These are phyloP conservation scores for Gleditsia sinensis DNA, from an alignment of 306 rosid species.

Conservation along the genomic window DNA sequence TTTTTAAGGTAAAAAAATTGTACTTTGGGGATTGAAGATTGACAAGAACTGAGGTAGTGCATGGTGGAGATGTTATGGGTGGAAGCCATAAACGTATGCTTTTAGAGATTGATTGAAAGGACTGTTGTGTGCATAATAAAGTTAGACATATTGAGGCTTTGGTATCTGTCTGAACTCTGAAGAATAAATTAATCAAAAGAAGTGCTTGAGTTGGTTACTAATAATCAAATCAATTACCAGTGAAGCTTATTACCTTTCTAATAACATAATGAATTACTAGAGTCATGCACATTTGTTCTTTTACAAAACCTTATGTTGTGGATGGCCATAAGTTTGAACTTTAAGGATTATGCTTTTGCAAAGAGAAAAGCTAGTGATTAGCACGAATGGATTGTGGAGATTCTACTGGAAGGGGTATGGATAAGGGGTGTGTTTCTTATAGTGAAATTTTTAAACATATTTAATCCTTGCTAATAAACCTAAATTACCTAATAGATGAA, in stretches of 20 bases:
- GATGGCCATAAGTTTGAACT: conserved; percentile 4
- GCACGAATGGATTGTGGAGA: neutral
- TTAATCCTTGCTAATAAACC: neutral
- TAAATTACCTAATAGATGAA: neutral
- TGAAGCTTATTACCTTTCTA: neutral
- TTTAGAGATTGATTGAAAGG: conserved; percentile 4
- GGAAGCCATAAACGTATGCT: neutral
- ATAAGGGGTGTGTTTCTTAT: conserved; percentile 14
- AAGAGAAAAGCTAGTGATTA: neutral
- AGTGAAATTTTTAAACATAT: conserved; percentile 17
- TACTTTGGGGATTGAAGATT: conserved; percentile 24
- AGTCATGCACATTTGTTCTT: neutral
- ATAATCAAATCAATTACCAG: conserved; percentile 12
- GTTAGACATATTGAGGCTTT: neutral
- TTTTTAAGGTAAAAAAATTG: neutral
- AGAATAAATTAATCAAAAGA: neutral
- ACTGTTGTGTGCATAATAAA: neutral
- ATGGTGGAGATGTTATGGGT: conserved; percentile 19
- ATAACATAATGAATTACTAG: neutral
- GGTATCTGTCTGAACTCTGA: neutral
- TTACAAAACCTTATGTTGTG: conserved; percentile 5
- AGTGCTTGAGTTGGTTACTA: neutral
- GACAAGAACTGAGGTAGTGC: neutral
- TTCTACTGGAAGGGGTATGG: conserved; percentile 10
- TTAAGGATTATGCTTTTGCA: neutral